Conservation (phyloP, 1,284 basidiomycete genomes). For the Ceratorhiza oryzae-sativae region DNA sequence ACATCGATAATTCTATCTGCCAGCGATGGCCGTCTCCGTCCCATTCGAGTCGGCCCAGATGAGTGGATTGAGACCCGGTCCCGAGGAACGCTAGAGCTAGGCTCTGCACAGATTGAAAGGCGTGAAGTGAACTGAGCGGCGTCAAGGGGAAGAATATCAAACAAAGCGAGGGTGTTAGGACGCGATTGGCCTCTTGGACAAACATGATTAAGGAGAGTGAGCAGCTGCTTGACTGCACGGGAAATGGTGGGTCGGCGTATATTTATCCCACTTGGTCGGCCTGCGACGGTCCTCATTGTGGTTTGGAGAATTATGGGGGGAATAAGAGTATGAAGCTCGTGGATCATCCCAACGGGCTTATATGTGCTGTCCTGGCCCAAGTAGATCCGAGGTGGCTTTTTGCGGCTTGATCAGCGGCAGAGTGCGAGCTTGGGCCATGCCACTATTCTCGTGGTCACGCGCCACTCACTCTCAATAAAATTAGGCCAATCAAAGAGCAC, state of each 20-base stretch:
- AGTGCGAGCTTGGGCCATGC: slow-evolving; percentile 13
- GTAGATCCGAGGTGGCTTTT: not conserved
- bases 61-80: too few relatives aligned
- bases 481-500: not conserved
- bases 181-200: slow-evolving; percentile 9
- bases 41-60: not conserved
- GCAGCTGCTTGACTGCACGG: slow-evolving; percentile 14
- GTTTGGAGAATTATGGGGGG: not conserved
- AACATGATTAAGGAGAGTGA: not conserved
- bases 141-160: slow-evolving; percentile 22
- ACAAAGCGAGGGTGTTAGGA: slow-evolving; percentile 19
- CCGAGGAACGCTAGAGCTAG: not conserved
- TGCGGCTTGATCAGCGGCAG: slow-evolving; percentile 9
- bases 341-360: not conserved
- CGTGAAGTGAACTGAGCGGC: not conserved
- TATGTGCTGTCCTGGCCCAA: slow-evolving; percentile 16
- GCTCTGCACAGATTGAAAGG: not conserved
- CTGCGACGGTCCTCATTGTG: not conserved
- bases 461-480: not conserved
- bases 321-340: not conserved
- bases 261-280: not conserved
- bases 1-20: slow-evolving; percentile 28
- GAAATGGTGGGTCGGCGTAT: slow-evolving; percentile 20
- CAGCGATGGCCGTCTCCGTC: not conserved
- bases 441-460: slow-evolving; percentile 1